Evolutionary conservation across 2,329 filamentous ascomycete genomes (phyloP).

Genomic region (Fusarium chlamydosporum): DNA sequence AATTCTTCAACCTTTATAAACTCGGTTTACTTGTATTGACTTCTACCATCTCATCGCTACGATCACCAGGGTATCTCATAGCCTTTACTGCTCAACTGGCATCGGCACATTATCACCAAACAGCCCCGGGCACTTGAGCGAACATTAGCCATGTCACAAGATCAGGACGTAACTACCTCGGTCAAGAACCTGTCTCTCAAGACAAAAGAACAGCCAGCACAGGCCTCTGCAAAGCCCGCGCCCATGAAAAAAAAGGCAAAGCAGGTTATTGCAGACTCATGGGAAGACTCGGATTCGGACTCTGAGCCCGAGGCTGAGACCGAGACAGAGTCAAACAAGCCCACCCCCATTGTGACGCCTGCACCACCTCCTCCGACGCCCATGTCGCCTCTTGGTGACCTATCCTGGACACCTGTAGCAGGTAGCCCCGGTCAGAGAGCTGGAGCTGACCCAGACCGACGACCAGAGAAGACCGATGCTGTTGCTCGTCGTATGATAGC

Average conservation of each 20-base stretch:
- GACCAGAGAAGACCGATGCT: slow-evolving; percentile 93
- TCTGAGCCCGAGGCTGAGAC: slow-evolving; percentile 57
- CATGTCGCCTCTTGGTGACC: slow-evolving; percentile 63
- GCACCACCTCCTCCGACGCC: slow-evolving; percentile 77
- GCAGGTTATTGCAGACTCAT: slow-evolving; percentile 59
- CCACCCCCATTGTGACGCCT: slow-evolving; percentile 57
- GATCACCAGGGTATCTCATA: neutral
- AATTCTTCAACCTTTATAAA: neutral
- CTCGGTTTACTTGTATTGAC: neutral
- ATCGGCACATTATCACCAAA: too few relatives aligned
- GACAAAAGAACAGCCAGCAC: slow-evolving; percentile 35
- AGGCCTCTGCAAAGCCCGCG: slow-evolving; percentile 43
- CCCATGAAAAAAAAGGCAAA: slow-evolving; percentile 52
- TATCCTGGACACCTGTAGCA: slow-evolving; percentile 40
- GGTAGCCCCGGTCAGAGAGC: slow-evolving; percentile 23
- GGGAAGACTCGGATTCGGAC: slow-evolving; percentile 71
- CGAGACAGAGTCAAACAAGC: slow-evolving; percentile 50
- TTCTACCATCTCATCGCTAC: neutral
- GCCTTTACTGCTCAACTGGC: neutral
- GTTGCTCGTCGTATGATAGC: slow-evolving; percentile 93
- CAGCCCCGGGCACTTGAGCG: neutral
- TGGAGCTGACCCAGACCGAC: slow-evolving; percentile 46
- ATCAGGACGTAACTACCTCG: slow-evolving; percentile 50
- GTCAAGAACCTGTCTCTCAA: slow-evolving; percentile 54
- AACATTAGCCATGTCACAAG: slow-evolving; percentile 40